A percentile compares a stretch with the other conserved stretches of the same genome.
These are phyloP conservation scores for Monosporascus cannonballus DNA, from an alignment of 2,329 filamentous ascomycete species.

Conservation along the genomic window DNA sequence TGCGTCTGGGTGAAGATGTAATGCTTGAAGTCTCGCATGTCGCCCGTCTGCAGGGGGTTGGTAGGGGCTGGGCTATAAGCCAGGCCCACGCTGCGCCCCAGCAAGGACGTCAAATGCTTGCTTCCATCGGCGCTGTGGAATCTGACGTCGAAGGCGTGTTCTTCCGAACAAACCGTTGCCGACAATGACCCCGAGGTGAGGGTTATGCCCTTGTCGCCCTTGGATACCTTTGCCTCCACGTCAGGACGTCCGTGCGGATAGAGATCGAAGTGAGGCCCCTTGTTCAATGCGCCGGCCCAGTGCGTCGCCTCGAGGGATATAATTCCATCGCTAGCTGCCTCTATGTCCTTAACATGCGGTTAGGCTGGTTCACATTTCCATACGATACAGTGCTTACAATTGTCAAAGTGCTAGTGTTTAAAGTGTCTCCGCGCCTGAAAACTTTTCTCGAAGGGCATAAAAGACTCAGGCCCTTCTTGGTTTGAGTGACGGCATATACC, in stretches of 20 bases:
- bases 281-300: slow-evolving; percentile 46
- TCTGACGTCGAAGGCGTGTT: slow-evolving; percentile 48
- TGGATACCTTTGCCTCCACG: slow-evolving; percentile 32
- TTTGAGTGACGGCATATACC: slow-evolving; percentile 45
- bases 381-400: slow-evolving; percentile 30
- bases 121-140: slow-evolving; percentile 46
- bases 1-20: slow-evolving; percentile 53
- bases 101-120: slow-evolving; percentile 47
- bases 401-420: slow-evolving; percentile 50
- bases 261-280: slow-evolving; percentile 52
- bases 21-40: slow-evolving; percentile 46
- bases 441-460: slow-evolving; percentile 54
- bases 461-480: slow-evolving; percentile 43
- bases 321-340: slow-evolving; percentile 52
- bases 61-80: slow-evolving; percentile 49
- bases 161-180: slow-evolving; percentile 42
- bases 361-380: background rate
- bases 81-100: slow-evolving; percentile 49
- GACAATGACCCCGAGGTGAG: slow-evolving; percentile 45
- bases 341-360: slow-evolving; percentile 37
- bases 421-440: slow-evolving; percentile 44
- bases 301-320: slow-evolving; percentile 54
- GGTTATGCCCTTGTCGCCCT: slow-evolving; percentile 38
- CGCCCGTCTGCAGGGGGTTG: slow-evolving; percentile 46
- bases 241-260: slow-evolving; percentile 46